Evolutionary conservation across 2,329 filamentous ascomycete genomes (phyloP).

Genomic region (Cytospora piceae): DNA sequence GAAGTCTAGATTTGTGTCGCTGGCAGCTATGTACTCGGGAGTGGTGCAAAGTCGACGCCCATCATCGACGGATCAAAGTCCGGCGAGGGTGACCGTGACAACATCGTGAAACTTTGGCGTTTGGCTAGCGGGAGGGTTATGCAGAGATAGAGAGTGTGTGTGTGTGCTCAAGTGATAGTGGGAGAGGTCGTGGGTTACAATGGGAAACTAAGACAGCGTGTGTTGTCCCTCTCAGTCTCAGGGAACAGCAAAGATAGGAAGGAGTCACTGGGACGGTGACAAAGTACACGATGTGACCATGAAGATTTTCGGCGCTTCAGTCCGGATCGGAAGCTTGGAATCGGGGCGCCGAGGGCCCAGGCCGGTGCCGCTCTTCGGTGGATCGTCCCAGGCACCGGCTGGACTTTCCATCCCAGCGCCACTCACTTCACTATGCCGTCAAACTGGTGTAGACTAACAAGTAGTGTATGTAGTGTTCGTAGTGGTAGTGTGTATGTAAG

Average conservation of each 20-base stretch:
- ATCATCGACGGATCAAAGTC: conserved; percentile 55
- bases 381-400: background rate
- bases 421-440: conserved; percentile 2
- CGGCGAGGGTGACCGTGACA: conserved; percentile 16
- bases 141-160: no score
- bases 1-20: conserved; percentile 63
- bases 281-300: background rate
- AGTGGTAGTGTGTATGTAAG: no score
- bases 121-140: background rate
- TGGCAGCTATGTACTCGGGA: conserved; percentile 62
- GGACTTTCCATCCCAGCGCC: background rate
- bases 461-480: no score
- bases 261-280: background rate
- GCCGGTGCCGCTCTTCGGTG: background rate
- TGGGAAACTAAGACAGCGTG: background rate
- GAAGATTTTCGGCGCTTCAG: conserved; percentile 2
- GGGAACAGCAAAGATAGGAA: background rate
- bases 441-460: no score
- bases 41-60: conserved; percentile 60
- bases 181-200: no score
- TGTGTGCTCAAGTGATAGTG: no score
- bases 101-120: conserved; percentile 3
- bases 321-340: background rate
- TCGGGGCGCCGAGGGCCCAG: background rate
- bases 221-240: background rate